Conservation (phyloP, 2,329 filamentous ascomycete species). For the Hymenoscyphus infarciens region DNA sequence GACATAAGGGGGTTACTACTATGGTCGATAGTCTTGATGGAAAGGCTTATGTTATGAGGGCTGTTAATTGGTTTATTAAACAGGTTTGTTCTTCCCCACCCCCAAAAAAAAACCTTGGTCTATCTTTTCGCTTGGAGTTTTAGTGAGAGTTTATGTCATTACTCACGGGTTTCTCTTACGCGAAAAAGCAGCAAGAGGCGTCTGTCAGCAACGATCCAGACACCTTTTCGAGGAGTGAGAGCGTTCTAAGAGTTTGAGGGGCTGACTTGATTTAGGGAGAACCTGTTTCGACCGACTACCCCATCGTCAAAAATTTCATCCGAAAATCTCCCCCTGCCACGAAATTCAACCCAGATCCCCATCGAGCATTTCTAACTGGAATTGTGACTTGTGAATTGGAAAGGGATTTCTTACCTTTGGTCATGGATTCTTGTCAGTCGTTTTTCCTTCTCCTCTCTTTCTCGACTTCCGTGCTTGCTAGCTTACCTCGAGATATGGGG, state of each 20-base stretch:
- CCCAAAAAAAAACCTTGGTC: no score
- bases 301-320: slow-evolving; percentile 17
- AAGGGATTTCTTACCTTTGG: slow-evolving; percentile 13
- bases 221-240: no score
- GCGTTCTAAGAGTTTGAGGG: no score
- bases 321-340: slow-evolving; percentile 14
- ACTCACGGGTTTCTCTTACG: no score
- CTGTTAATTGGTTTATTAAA: slow-evolving; percentile 23
- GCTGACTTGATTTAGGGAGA: slow-evolving; percentile 15
- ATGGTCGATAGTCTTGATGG: slow-evolving; percentile 18
- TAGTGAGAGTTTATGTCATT: no score
- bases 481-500: no score
- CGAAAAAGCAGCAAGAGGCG: no score
- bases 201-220: no score
- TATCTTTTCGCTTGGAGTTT: no score
- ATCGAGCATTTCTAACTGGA: slow-evolving; percentile 13
- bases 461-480: neutral
- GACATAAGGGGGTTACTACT: slow-evolving; percentile 14
- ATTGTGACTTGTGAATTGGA: slow-evolving; percentile 16
- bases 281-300: slow-evolving; percentile 19
- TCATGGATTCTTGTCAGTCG: slow-evolving; percentile 14
- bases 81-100: slow-evolving; percentile 8
- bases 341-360: slow-evolving; percentile 9
- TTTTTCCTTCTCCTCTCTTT: neutral
- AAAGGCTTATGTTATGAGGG: slow-evolving; percentile 17